Evolutionary conservation across 169 alveolate genomes (phyloP).

Genomic region (Cyclospora cayetanensis): DNA sequence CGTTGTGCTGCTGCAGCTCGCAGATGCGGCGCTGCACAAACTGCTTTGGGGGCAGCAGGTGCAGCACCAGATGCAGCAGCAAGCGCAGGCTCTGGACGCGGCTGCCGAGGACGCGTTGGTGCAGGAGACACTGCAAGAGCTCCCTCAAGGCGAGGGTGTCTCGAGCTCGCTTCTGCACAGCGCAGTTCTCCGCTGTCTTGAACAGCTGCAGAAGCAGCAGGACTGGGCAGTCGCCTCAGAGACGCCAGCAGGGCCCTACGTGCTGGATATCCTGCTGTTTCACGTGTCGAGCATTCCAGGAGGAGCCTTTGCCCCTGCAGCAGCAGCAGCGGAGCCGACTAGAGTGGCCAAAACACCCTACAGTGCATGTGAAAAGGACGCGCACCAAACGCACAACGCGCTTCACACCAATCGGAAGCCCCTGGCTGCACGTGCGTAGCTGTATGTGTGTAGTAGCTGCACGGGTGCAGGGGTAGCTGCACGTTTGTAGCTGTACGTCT

Average conservation of each 20-base stretch:
- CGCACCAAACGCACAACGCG: too few relatives aligned
- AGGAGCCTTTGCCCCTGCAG: background rate
- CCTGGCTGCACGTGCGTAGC: too few relatives aligned
- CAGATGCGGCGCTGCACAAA: background rate
- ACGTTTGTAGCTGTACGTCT: too few relatives aligned
- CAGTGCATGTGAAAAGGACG: too few relatives aligned
- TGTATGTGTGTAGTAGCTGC: too few relatives aligned
- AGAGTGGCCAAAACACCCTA: too few relatives aligned
- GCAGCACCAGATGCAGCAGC: background rate
- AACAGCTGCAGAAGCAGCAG: constrained; percentile 8
- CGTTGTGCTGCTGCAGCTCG: background rate
- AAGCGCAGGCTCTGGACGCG: background rate
- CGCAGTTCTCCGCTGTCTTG: background rate
- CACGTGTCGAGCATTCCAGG: background rate
- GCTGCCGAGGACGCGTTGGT: too few relatives aligned
- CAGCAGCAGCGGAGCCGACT: background rate
- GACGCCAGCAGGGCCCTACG: background rate
- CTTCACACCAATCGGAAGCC: too few relatives aligned
- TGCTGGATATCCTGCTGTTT: background rate
- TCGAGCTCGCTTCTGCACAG: background rate
- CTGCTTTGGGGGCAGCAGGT: background rate
- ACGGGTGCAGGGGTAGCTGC: too few relatives aligned
- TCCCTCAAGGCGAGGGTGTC: too few relatives aligned
- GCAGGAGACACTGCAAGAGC: too few relatives aligned
- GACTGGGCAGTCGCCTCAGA: background rate